phyloP scores from a whole-genome alignment of 1,284 basidiomycete species.

The Pyrrhoderma lamaoense region DNA sequence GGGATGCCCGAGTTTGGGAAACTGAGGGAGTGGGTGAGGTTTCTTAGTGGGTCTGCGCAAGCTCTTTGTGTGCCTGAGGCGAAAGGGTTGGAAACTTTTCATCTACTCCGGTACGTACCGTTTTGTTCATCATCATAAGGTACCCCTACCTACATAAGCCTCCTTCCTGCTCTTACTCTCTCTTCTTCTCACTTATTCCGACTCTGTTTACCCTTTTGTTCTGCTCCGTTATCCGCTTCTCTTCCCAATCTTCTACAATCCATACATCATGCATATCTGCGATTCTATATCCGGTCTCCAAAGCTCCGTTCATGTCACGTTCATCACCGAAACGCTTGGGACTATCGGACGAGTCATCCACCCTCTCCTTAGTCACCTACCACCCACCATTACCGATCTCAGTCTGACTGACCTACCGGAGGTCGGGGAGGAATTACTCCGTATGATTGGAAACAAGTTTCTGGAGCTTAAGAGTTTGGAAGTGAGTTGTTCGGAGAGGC shows the following conservation, averaged over 20 bases:
- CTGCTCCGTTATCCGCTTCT: too few species aligned
- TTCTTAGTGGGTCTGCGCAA: conserved; percentile 8
- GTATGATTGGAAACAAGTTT: conserved; percentile 38
- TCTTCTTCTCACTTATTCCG: not conserved
- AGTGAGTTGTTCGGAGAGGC: conserved; percentile 49
- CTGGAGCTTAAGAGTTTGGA: conserved; percentile 39
- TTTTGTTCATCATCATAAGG: not conserved
- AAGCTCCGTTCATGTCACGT: conserved; percentile 11
- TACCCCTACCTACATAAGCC: too few species aligned
- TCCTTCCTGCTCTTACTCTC: too few species aligned
- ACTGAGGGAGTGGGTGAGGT: conserved; percentile 12
- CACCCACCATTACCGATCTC: conserved; percentile 31
- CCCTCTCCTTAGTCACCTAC: conserved; percentile 25
- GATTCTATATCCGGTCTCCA: too few species aligned
- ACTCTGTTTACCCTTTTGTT: not conserved
- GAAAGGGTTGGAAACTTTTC: conserved; percentile 8
- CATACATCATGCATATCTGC: too few species aligned
- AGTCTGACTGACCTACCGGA: conserved; percentile 45
- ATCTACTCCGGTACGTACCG: conserved; percentile 10
- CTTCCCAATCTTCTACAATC: too few species aligned
- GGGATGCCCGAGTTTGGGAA: conserved; percentile 13
- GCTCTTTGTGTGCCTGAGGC: conserved; percentile 12
- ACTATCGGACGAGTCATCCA: conserved; percentile 23
- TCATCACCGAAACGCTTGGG: conserved; percentile 15
- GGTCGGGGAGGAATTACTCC: conserved; percentile 43